Base-by-base conservation (phyloP, 768 basidiomycete genomes). In the Lentinus tigrinus region DNA sequence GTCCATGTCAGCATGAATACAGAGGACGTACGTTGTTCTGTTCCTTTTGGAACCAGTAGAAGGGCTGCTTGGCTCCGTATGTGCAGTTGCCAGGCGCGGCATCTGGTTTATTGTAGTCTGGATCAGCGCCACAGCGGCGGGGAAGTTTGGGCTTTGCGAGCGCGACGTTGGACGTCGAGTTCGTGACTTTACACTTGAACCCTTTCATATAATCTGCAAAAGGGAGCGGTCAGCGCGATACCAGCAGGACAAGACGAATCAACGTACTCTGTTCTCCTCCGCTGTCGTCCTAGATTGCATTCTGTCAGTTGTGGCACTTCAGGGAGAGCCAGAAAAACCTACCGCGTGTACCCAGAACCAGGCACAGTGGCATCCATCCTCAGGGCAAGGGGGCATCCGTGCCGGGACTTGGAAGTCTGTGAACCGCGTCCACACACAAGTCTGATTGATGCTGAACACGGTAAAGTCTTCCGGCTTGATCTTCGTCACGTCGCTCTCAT, bases 291-390 rank as follows among this genome's bases (percentile, higher is more conserved):
- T 72, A 43, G 6, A n/a, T 19, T 24, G 3, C 43, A 28, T 43
- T 36, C n/a, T 27, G 37, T 50, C n/a, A 37, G 31, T 2, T n/a
- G n/a, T n/a, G n/a, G n/a, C 26, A n/a, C 14, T 8, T 26, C 16
- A 23, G 44, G 26, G 42, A 56, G 14, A 23, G 5, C 26, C n/a
- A 8, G 13, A 34, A 38, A 43, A 24, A 67, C 78, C 14, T 61
- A 78, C 80, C 0, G 82, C 79, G 69, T 89, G 85, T 24, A 88
- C 83, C 88, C 87, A 90, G 67, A 87, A 87, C 73, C 81, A 90
- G 2, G 88, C 82, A 69, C 88, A 92, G 31, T 78, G 78, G 64
- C 88, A 91, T 19, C 81, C 81, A 17, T 80, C 81, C 0, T 75
- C 63, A 0, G 86, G 85, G 63, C 89, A 91, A 9, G 85, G 74